These are phyloP conservation scores for Xylariaceae sp. DNA, from an alignment of 2,329 filamentous ascomycete species.

Conservation along the genomic window DNA sequence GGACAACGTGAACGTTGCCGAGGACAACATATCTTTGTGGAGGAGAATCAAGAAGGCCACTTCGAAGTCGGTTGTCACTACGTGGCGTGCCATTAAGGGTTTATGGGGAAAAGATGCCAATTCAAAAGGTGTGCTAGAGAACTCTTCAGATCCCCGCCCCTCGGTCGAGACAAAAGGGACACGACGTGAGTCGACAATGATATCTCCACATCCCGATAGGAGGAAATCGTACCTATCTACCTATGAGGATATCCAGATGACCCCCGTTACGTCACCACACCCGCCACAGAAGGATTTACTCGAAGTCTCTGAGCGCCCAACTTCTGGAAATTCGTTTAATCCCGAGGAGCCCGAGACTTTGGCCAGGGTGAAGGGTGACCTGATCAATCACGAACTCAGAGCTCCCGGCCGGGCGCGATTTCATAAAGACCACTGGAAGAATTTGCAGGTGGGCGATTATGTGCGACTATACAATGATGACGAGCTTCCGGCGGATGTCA, in stretches of 20 bases:
- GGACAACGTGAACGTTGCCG: conserved; percentile 90
- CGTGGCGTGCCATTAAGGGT: conserved; percentile 52
- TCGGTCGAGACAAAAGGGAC: conserved; percentile 66
- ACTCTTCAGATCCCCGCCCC: conserved; percentile 59
- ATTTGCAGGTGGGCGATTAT: conserved; percentile 91
- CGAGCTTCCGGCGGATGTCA: conserved; percentile 89
- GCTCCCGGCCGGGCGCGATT: conserved; percentile 76
- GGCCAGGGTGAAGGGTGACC: conserved; percentile 52
- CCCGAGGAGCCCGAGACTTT: conserved; percentile 45
- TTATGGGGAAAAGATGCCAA: conserved; percentile 54
- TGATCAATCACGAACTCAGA: conserved; percentile 73
- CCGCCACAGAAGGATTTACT: conserved; percentile 46
- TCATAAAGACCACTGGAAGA: conserved; percentile 95
- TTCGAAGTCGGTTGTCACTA: conserved; percentile 59
- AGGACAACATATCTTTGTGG: conserved; percentile 85
- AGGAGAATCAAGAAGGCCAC: conserved; percentile 88
- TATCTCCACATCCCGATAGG: conserved; percentile 51
- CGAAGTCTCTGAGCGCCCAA: conserved; percentile 35
- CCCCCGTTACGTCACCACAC: conserved; percentile 82
- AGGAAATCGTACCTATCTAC: conserved; percentile 56
- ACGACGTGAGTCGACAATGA: conserved; percentile 53
- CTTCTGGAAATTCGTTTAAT: conserved; percentile 39
- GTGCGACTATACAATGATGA: conserved; percentile 96
- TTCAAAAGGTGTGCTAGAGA: conserved; percentile 54
- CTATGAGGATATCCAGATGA: conserved; percentile 87